A percentile compares a stretch with the other conserved stretches of the same genome.
phyloP scores from a whole-genome alignment of 805 yeast species.

The Yarrowia osloensis region DNA sequence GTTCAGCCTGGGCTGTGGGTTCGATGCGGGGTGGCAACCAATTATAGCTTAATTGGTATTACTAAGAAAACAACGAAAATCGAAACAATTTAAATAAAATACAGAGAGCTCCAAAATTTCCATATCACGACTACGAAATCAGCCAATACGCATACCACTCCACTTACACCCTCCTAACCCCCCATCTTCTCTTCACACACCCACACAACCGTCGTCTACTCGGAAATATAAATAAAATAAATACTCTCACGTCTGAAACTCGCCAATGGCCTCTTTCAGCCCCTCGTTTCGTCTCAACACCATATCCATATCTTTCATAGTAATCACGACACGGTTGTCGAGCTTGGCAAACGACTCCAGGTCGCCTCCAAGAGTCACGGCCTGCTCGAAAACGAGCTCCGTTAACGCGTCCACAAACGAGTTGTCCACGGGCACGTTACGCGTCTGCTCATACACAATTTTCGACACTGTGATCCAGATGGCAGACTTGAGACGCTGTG shows the following conservation, averaged over 20 bases:
- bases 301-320: slow-evolving; percentile 40
- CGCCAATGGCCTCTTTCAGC: slow-evolving; percentile 31
- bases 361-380: slow-evolving; percentile 39
- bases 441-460: slow-evolving; percentile 40
- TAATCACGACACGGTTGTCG: slow-evolving; percentile 39
- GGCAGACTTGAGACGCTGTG: slow-evolving; percentile 36
- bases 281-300: slow-evolving; percentile 41
- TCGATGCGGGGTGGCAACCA: neutral
- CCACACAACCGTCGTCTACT: too few species aligned
- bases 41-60: too few species aligned
- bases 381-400: slow-evolving; percentile 41
- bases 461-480: slow-evolving; percentile 41
- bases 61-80: too few species aligned
- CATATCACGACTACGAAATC: too few species aligned
- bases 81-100: neutral
- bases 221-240: neutral
- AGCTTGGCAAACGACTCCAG: slow-evolving; percentile 41
- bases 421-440: slow-evolving; percentile 37
- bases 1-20: neutral
- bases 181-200: too few species aligned
- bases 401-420: slow-evolving; percentile 42
- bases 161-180: too few species aligned
- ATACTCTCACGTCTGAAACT: neutral
- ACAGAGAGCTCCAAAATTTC: too few species aligned
- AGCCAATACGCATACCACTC: too few species aligned